A percentile compares a stretch with the other conserved stretches of the same genome.
Conservation (phyloP, 164 flowering plant genomes). For the Brasenia schreberi region DNA sequence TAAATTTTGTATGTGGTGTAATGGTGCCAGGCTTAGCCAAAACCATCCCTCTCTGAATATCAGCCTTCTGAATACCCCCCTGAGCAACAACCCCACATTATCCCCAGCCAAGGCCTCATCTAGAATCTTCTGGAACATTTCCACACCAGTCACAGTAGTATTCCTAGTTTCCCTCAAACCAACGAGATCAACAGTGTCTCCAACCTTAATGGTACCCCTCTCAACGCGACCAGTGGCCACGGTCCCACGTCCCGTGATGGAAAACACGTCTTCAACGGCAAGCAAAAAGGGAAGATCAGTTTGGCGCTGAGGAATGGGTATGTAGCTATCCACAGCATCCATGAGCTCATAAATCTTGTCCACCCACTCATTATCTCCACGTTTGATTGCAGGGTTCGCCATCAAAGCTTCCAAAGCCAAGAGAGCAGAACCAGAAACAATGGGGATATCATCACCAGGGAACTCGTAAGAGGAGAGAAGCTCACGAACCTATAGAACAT, state of each 20-base stretch:
- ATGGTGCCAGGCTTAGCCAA: slow-evolving; percentile 22
- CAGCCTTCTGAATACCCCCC: slow-evolving; percentile 28
- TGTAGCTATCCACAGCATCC: slow-evolving; percentile 22
- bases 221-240: slow-evolving; percentile 29
- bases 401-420: slow-evolving; percentile 21
- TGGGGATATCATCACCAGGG: slow-evolving; percentile 28
- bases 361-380: slow-evolving; percentile 25
- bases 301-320: slow-evolving; percentile 26
- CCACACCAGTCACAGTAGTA: slow-evolving; percentile 25
- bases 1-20: slow-evolving; percentile 25
- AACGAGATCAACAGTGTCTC: slow-evolving; percentile 22
- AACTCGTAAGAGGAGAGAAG: slow-evolving; percentile 22
- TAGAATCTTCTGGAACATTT: slow-evolving; percentile 27
- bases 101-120: slow-evolving; percentile 30
- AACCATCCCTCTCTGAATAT: slow-evolving; percentile 31
- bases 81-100: slow-evolving; percentile 22
- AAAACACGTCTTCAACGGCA: slow-evolving; percentile 25
- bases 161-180: slow-evolving; percentile 19
- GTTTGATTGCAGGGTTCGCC: slow-evolving; percentile 20
- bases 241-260: slow-evolving; percentile 28
- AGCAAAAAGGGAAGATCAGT: slow-evolving; percentile 21
- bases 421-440: slow-evolving; percentile 23
- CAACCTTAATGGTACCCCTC: slow-evolving; percentile 23
- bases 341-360: slow-evolving; percentile 23
- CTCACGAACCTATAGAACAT: not conserved